A percentile compares a stretch with the other conserved stretches of the same genome.
Conservation (phyloP, 2,329 filamentous ascomycete genomes). For the Penicillium sclerotiorum region DNA sequence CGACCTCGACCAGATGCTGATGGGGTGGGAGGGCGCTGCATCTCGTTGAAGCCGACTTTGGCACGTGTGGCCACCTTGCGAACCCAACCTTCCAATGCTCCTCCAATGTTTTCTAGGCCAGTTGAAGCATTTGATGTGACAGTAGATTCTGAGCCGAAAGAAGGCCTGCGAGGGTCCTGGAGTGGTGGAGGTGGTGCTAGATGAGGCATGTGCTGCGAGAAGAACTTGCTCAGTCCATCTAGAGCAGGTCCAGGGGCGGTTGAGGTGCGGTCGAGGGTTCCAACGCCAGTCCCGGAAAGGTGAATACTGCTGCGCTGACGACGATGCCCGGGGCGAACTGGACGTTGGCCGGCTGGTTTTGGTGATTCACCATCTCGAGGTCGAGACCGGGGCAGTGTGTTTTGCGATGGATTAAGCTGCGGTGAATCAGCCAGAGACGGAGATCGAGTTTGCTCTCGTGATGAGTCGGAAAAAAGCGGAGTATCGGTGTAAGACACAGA, state of each 20-base stretch:
- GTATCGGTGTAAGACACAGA: constrained; percentile 66
- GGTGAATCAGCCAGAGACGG: constrained; percentile 29
- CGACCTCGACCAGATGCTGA: constrained; percentile 26
- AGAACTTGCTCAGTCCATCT: constrained; percentile 81
- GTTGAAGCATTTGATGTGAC: constrained; percentile 39
- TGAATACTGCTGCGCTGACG: constrained; percentile 53
- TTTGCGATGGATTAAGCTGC: constrained; percentile 29
- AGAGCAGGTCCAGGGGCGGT: constrained; percentile 69
- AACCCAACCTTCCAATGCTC: constrained; percentile 87
- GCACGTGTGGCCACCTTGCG: constrained; percentile 69
- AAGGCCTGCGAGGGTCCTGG: constrained; percentile 49
- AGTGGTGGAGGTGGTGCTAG: constrained; percentile 68
- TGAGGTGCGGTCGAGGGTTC: constrained; percentile 67
- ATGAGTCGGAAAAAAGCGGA: constrained; percentile 40
- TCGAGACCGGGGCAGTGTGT: constrained; percentile 30
- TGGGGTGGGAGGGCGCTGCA: constrained; percentile 32
- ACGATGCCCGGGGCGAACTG: constrained; percentile 37
- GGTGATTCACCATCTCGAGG: constrained; percentile 31
- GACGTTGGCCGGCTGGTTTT: constrained; percentile 29
- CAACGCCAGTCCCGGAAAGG: constrained; percentile 84
- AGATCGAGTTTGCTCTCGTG: constrained; percentile 33
- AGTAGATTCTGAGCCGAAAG: constrained; percentile 39
- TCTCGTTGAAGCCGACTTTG: constrained; percentile 42
- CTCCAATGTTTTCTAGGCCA: constrained; percentile 78
- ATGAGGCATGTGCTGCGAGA: constrained; percentile 79